These are phyloP conservation scores for Heracleum sosnowskyi DNA, from an alignment of 129 eudicot species.

Conservation along the genomic window DNA sequence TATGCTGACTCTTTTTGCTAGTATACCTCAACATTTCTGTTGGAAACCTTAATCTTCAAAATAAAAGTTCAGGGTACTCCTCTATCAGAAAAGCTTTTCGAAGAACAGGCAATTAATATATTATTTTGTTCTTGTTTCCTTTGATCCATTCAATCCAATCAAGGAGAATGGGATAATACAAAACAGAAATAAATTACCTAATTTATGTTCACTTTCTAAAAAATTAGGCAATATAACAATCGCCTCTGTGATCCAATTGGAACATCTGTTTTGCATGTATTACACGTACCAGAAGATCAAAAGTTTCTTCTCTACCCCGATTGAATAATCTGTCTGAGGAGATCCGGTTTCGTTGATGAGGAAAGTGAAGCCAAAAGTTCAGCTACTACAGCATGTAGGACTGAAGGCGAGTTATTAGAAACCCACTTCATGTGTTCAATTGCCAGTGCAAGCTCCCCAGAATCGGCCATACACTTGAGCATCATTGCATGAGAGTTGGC, in stretches of 20 bases:
- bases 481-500: conserved; percentile 37
- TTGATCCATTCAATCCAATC: neutral
- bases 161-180: neutral
- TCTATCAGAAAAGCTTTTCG: neutral
- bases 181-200: neutral
- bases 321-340: conserved; percentile 30
- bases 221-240: neutral
- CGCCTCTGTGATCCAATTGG: neutral
- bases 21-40: neutral
- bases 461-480: conserved; percentile 41
- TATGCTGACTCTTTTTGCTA: neutral
- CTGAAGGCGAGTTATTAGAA: conserved; percentile 27
- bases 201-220: neutral
- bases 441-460: conserved; percentile 40
- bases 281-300: neutral
- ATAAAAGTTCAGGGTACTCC: neutral
- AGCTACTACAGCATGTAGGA: conserved; percentile 35
- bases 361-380: conserved; percentile 39
- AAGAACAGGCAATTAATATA: neutral
- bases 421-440: conserved; percentile 40
- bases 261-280: conserved; percentile 1
- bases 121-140: neutral
- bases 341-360: conserved; percentile 40
- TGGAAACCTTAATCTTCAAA: neutral
- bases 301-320: conserved; percentile 13